Conservation (phyloP, 208 protist species). For the Acanthamoeba healyi region DNA sequence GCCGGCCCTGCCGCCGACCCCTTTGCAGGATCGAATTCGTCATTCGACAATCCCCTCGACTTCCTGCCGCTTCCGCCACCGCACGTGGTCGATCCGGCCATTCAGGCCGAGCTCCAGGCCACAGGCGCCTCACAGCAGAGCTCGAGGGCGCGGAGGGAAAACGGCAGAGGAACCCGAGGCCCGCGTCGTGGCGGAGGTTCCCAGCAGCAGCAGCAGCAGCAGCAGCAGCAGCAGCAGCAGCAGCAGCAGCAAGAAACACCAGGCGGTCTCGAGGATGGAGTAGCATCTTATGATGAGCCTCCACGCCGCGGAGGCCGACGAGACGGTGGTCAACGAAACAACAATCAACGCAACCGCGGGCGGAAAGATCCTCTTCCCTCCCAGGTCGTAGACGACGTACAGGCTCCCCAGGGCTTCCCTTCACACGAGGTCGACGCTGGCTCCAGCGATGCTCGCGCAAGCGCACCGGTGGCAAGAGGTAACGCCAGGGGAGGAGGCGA, state of each 20-base stretch:
- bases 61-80: neutral
- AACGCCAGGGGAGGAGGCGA: neutral
- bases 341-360: neutral
- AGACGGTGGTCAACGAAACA: neutral
- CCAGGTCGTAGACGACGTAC: neutral
- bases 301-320: too few species aligned
- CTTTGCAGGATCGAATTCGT: neutral
- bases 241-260: too few species aligned
- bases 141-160: neutral
- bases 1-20: neutral
- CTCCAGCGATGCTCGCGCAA: neutral
- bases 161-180: neutral
- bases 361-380: neutral
- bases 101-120: neutral
- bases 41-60: conserved; percentile 14
- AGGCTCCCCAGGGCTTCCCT: neutral
- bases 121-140: neutral
- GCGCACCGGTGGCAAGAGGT: neutral
- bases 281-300: neutral
- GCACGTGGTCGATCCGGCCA: neutral
- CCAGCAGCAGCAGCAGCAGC: neutral
- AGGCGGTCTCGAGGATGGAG: neutral
- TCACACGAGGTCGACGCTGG: neutral
- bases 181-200: too few species aligned
- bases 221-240: too few species aligned